phyloP scores from a whole-genome alignment of 352 stramenopile species.

The Phytopythium boreale region DNA sequence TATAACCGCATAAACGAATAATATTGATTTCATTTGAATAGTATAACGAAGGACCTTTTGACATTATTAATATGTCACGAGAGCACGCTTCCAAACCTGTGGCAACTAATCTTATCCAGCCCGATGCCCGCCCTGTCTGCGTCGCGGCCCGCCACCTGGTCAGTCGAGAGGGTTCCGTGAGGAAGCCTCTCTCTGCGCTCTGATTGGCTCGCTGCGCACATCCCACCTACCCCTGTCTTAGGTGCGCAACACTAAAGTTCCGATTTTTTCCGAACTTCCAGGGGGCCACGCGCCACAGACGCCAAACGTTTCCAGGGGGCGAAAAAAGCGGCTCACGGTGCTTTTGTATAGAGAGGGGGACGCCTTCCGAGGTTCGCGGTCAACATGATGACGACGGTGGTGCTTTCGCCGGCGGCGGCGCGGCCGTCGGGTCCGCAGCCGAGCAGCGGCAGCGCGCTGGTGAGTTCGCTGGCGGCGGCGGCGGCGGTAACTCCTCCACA shows the following conservation, averaged over 20 bases:
- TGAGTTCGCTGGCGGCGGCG: not conserved
- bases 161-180: not conserved
- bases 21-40: not conserved
- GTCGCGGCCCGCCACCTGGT: not conserved
- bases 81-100: not conserved
- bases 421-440: slow-evolving; percentile 15
- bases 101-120: not conserved
- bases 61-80: no score
- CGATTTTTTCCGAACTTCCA: slow-evolving; percentile 2
- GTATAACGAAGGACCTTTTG: no score
- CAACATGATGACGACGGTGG: slow-evolving; percentile 45
- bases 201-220: not conserved
- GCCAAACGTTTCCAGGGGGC: slow-evolving; percentile 3
- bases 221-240: slow-evolving; percentile 1
- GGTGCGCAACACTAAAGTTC: slow-evolving; percentile 1
- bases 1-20: no score
- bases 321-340: not conserved
- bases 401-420: slow-evolving; percentile 33
- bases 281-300: slow-evolving; percentile 1
- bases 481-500: slow-evolving; percentile 7
- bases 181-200: not conserved
- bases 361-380: not conserved
- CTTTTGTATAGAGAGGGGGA: not conserved
- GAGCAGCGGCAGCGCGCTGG: not conserved
- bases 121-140: not conserved